Conservation (phyloP, 768 basidiomycete species). For the Podaxis pistillaris region DNA sequence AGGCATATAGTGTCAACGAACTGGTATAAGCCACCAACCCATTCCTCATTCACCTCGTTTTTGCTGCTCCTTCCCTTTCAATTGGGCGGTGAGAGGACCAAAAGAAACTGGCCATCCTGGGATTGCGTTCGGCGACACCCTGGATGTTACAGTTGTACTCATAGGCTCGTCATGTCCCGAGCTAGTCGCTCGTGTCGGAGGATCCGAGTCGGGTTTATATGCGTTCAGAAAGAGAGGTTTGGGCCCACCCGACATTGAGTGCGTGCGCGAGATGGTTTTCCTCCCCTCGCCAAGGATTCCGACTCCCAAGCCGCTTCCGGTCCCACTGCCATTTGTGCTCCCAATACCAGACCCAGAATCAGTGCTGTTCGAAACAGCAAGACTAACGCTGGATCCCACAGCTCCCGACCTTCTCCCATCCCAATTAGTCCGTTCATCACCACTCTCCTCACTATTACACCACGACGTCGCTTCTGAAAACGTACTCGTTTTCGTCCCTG, state of each 20-base stretch:
- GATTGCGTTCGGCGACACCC: neutral
- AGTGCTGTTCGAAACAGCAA: neutral
- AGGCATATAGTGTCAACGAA: neutral
- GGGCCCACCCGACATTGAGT: slow-evolving; percentile 7
- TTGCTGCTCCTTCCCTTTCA: neutral
- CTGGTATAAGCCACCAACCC: neutral
- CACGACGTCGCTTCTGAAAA: slow-evolving; percentile 10
- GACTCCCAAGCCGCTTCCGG: neutral
- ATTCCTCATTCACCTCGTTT: neutral
- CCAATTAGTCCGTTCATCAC: slow-evolving; percentile 4
- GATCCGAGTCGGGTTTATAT: neutral
- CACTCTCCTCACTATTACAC: slow-evolving; percentile 13
- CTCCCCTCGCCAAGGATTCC: neutral
- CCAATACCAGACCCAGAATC: neutral
- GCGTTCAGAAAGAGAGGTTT: slow-evolving; percentile 5
- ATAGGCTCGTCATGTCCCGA: neutral
- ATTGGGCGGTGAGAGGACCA: neutral
- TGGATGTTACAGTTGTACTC: neutral
- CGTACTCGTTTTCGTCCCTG: slow-evolving; percentile 10
- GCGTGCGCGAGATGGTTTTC: slow-evolving; percentile 6
- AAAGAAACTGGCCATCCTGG: neutral
- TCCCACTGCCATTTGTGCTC: neutral
- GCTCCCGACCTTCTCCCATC: neutral
- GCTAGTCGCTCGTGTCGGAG: neutral
- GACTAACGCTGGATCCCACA: neutral